Base-by-base conservation (phyloP, 768 basidiomycete species). In the Pleurotus salmoneostramineus region DNA sequence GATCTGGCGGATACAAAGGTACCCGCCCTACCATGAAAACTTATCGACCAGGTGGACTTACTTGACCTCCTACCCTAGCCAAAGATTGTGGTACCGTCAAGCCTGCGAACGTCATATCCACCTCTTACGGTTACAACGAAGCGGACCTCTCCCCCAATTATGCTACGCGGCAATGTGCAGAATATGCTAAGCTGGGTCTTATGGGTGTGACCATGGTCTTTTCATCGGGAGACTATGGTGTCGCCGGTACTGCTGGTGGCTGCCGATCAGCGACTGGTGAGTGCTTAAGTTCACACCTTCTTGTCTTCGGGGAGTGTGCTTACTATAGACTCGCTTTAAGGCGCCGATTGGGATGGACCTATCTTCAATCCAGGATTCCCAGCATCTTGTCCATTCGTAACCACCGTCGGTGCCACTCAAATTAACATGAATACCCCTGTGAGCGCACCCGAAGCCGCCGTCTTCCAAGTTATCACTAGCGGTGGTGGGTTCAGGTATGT, bases 161-260 rank as follows among this genome's bases (percentile, higher is more conserved):
- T 58, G 72, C 74, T 15, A 70, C 73, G 14, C 66, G 79, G 14
- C 78, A 80, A 64, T 81, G 80, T 52, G 63, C 68, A 12, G 79
- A 81, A 61, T 77, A 75, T 58, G 84, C 80, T 0, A 75, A 78
- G 66, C 81, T 89, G 36, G 85, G 85, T 21, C 70, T 80, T 17
- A 79, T 86, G 55, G 88, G 87, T 12, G 74, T 82, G 12, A 81
- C 83, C 3, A 57, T 89, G 4, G 63, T 83, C 33, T 84, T 85
- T 68, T 74, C 78, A 37, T 82, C 82, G 35, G 87, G 88, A 8
- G 86, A 89, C 54, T 64, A 68, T 5, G 87, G 86, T 21, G 85
- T 85, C 21, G 72, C 68, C 44, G 75, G 74, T 14, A 71, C 72
- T 60, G 59, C 65, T 15, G 71, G 66, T 3, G 50, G 68, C 3